Base-by-base conservation (phyloP, 2,329 filamentous ascomycete species). In the Colletotrichum tabaci region DNA sequence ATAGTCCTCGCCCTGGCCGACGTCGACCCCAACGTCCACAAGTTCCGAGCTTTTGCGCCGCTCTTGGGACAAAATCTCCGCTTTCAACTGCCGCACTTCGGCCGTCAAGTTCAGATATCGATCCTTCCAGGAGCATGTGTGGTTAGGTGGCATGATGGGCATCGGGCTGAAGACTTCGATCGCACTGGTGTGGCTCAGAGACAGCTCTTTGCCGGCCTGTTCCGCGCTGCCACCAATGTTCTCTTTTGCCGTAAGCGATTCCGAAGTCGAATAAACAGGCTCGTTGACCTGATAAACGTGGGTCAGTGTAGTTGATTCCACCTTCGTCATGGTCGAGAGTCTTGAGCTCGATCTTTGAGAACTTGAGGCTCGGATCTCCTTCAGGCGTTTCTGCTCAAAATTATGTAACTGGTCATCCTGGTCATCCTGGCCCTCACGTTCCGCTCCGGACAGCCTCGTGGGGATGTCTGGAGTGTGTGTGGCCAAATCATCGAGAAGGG, bases 101-200 rank as follows among this genome's bases (percentile, higher is more conserved):
- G 81, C 77, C 46, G 80, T 81, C 66, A 87, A 74, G 21, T 80
- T 78, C 67, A 83, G 74, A 71, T 85, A 86, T 8, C 79, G 80
- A 6, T 82, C 79, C 70, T 81, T 83, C 85, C 80, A 87, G 55
- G 76, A 76, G 73, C 84, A 86, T 10, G 80, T 76, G 69, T 86
- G 84, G 30, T 83, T 80, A 16, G 80, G 77, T 38, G 81, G 78
- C 57, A 81, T 77, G 30, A 82, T 76, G 26, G 83, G 80, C 15
- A 72, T 77, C 0, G 82, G 81, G 12, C 77, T 80, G 50, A 79
- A 77, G 53, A 80, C 75, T 60, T 80, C 77, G 47, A 71, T n/a
- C 8, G 44, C 46, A 9, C 18, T 18, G 18, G 26, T n/a, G 12
- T 26, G 47, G 49, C 6, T 40, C 9, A 23, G 30, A 18, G 38